These are phyloP conservation scores for Termitomyces sp. DNA, from an alignment of 768 basidiomycete species.

Conservation along the genomic window DNA sequence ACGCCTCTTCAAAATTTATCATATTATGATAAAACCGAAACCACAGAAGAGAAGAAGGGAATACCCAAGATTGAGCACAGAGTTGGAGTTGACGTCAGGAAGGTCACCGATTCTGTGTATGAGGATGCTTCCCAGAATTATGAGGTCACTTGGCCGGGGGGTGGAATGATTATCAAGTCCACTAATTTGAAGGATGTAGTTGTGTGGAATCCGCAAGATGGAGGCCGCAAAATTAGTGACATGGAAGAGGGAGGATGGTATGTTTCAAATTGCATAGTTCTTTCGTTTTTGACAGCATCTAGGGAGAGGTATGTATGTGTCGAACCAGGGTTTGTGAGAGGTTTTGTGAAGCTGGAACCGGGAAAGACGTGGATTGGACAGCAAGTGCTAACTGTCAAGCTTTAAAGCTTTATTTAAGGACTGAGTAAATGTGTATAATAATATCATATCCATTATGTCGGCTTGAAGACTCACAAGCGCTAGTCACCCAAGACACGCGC, in stretches of 20 bases:
- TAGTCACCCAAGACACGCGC: too few relatives aligned
- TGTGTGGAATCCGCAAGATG: slow-evolving; percentile 90
- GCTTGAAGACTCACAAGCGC: too few relatives aligned
- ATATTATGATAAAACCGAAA: slow-evolving; percentile 83
- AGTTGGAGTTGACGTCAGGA: slow-evolving; percentile 60
- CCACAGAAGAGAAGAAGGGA: slow-evolving; percentile 44
- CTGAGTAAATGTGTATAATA: too few relatives aligned
- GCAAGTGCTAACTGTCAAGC: slow-evolving; percentile 51
- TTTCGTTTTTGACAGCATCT: background rate
- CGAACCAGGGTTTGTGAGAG: slow-evolving; percentile 83
- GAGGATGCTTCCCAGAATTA: slow-evolving; percentile 58
- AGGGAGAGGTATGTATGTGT: slow-evolving; percentile 89
- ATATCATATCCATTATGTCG: too few relatives aligned
- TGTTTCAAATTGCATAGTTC: slow-evolving; percentile 15
- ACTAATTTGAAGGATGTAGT: slow-evolving; percentile 74
- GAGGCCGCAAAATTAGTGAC: slow-evolving; percentile 75
- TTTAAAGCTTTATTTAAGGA: too few relatives aligned
- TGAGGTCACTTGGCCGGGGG: slow-evolving; percentile 56
- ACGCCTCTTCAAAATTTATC: slow-evolving; percentile 57
- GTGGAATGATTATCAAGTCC: slow-evolving; percentile 50
- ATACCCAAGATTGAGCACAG: slow-evolving; percentile 56
- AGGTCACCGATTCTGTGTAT: slow-evolving; percentile 75
- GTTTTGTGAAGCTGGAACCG: slow-evolving; percentile 59
- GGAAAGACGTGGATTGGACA: slow-evolving; percentile 76
- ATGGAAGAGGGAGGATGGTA: slow-evolving; percentile 92